Evolutionary conservation across 345 rosid genomes (phyloP), one percentile per base, ranked within the genome.

Genomic region (Pugionium dolabratum): DNA sequence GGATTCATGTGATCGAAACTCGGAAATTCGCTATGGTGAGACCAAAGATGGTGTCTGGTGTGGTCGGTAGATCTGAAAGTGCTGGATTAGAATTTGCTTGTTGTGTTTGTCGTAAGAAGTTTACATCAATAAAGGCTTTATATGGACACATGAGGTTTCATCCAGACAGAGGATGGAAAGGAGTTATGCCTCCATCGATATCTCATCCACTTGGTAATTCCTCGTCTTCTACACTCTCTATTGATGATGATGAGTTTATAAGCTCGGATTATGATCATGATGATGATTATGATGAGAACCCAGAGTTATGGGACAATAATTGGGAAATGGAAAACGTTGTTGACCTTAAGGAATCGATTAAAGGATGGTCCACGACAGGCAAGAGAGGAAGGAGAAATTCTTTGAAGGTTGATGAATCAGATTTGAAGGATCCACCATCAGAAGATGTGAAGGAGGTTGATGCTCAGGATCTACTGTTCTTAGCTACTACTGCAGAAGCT

Each of bases 71-170:
- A 73, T 46, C 64, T 68, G 69, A 59, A 2, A 63, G 40, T 10
- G 72, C 48, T 40, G 75, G 43, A 4, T 1, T 51, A 0, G 46
- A 59, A 59, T 28, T 42, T 5, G 68, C 9, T 37, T 84, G 89
- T 47, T 45, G 43, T 44, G 53, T 78, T 5, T 84, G 86, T 51
- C 54, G 42, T 2, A 79, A 75, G 66, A 36, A 44, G 36, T 85
- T 82, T 45, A 40, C 54, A 31, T 80, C 89, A 2, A 46, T 51
- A 77, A 82, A 85, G 55, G 77, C 82, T 50, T 52, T 85, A 27
- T 80, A 71, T 11, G 86, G 89, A 5, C 89, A 85, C 74, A 76
- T 85, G 89, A 79, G 83, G 71, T 57, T 69, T 56, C 89, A 85
- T 67, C 84, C 86, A 3, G 79, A 82, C 31, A 73, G 89, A 67